These are phyloP conservation scores for Citrullus mucosospermus DNA, from an alignment of 306 rosid genomes.

Conservation along the genomic window DNA sequence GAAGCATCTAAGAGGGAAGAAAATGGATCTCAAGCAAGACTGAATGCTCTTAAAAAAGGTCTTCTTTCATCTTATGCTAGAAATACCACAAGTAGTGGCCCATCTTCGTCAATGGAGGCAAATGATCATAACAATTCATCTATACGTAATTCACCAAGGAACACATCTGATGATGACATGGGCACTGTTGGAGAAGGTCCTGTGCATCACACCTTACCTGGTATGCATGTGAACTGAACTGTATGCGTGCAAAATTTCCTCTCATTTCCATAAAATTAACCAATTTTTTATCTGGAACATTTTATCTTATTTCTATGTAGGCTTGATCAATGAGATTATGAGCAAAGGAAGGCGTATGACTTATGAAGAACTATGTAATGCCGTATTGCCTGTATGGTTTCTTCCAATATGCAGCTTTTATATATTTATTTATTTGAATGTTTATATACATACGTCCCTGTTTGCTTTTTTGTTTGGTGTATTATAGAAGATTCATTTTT, in stretches of 20 bases:
- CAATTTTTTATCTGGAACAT: background rate
- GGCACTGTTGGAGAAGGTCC: slow-evolving; percentile 55
- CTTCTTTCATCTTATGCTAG: slow-evolving; percentile 32
- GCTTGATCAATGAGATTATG: slow-evolving; percentile 89
- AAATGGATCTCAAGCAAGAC: slow-evolving; percentile 30
- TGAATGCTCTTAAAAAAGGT: slow-evolving; percentile 27
- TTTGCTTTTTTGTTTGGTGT: background rate
- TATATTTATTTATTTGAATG: background rate
- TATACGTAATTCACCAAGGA: slow-evolving; percentile 53
- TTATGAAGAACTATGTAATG: slow-evolving; percentile 85
- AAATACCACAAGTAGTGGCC: slow-evolving; percentile 46
- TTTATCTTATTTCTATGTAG: slow-evolving; percentile 27
- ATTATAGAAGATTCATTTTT: background rate
- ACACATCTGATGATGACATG: slow-evolving; percentile 69
- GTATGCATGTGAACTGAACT: slow-evolving; percentile 26
- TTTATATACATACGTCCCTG: background rate
- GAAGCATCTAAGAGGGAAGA: slow-evolving; percentile 60
- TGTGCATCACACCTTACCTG: slow-evolving; percentile 85
- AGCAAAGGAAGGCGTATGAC: slow-evolving; percentile 89
- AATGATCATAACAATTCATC: slow-evolving; percentile 51
- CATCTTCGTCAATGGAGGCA: slow-evolving; percentile 54
- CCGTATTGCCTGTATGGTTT: slow-evolving; percentile 73
- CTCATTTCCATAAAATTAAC: background rate
- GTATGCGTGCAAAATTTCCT: background rate
- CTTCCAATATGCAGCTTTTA: background rate